phyloP scores from a whole-genome alignment of 148 eudicot genomes.

The Cornus florida region DNA sequence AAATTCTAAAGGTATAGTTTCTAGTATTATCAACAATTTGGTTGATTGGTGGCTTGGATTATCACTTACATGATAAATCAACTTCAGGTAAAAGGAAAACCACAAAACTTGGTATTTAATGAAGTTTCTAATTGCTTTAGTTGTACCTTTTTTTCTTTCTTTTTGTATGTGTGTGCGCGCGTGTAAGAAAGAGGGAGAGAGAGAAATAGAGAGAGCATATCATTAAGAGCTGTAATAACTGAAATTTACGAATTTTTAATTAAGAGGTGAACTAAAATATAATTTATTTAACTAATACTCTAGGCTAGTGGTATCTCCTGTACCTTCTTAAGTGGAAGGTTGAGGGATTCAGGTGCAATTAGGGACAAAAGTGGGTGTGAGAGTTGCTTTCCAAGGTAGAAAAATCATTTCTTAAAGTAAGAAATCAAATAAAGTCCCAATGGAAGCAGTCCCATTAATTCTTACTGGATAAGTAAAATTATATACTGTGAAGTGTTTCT shows the following conservation, averaged over 20 bases:
- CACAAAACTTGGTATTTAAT: not conserved
- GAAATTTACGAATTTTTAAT: not conserved
- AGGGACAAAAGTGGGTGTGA: too few relatives aligned
- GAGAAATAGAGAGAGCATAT: not conserved
- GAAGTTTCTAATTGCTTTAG: not conserved
- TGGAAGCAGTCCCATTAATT: too few relatives aligned
- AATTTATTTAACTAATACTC: too few relatives aligned
- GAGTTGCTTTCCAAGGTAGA: too few relatives aligned
- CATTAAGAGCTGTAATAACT: not conserved
- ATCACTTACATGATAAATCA: not conserved
- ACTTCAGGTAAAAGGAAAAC: not conserved
- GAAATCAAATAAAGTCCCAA: too few relatives aligned
- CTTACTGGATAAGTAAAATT: too few relatives aligned
- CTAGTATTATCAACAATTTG: not conserved
- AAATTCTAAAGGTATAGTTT: not conserved
- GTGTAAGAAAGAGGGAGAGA: not conserved
- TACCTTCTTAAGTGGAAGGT: too few relatives aligned
- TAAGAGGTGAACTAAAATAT: not conserved
- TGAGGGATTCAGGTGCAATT: too few relatives aligned
- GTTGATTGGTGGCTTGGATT: not conserved
- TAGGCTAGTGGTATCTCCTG: too few relatives aligned
- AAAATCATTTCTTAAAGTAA: too few relatives aligned
- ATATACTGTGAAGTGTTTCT: too few relatives aligned
- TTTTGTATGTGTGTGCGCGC: not conserved
- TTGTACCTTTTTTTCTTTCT: too few relatives aligned